Conservation (phyloP, 768 basidiomycete species). For the Hygrophorus russula region DNA sequence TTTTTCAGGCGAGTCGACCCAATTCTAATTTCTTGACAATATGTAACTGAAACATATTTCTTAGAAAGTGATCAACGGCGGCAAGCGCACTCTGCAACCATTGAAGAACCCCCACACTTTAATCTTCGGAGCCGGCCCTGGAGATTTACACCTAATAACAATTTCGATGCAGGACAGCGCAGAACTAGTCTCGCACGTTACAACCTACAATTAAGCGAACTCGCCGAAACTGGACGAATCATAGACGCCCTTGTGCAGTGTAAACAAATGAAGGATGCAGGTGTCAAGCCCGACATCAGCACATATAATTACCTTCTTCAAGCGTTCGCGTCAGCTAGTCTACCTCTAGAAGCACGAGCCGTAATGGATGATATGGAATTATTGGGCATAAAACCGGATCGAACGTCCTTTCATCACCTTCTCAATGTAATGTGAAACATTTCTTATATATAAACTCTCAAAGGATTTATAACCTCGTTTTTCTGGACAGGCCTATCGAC, state of each 20-base stretch:
- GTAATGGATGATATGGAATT: constrained; percentile 59
- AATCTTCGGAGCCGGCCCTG: constrained; percentile 15
- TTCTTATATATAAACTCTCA: background rate
- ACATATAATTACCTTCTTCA: constrained; percentile 50
- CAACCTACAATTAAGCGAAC: constrained; percentile 17
- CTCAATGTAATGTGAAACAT: constrained; percentile 34
- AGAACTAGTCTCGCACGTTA: constrained; percentile 16
- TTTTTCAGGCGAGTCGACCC: background rate
- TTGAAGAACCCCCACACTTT: background rate
- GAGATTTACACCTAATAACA: constrained; percentile 15
- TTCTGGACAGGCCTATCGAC: constrained; percentile 32
- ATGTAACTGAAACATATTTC: too few relatives aligned
- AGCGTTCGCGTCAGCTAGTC: constrained; percentile 30
- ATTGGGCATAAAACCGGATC: constrained; percentile 35
- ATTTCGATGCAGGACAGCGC: constrained; percentile 14
- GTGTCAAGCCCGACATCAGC: constrained; percentile 38
- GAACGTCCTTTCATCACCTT: constrained; percentile 45
- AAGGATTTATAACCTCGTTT: constrained; percentile 8
- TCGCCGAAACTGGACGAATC: constrained; percentile 23
- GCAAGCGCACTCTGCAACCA: background rate
- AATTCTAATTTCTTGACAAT: background rate
- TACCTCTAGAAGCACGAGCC: constrained; percentile 46
- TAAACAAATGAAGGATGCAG: constrained; percentile 44
- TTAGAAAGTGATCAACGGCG: too few relatives aligned
- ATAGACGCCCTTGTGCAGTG: constrained; percentile 32